A percentile compares a stretch with the other conserved stretches of the same genome.
phyloP scores from a whole-genome alignment of 306 rosid species.

The Acacia crassicarpa region DNA sequence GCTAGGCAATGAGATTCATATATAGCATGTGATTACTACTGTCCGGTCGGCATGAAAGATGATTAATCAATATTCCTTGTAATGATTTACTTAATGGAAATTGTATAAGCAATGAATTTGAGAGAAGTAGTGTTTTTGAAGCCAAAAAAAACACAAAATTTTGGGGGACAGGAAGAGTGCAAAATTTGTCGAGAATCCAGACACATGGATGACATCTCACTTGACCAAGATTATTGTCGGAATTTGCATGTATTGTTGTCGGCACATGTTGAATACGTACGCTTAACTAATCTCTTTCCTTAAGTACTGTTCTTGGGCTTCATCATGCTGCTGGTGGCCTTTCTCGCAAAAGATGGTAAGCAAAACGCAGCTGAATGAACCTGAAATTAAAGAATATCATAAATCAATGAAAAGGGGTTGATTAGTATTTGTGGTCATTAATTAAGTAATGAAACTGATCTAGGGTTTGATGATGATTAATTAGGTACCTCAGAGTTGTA shows the following conservation, averaged over 20 bases:
- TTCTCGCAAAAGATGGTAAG: slow-evolving; percentile 72
- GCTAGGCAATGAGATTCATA: background rate
- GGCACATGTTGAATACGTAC: background rate
- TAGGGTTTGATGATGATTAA: background rate
- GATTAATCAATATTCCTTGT: background rate
- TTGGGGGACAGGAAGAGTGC: slow-evolving; percentile 22
- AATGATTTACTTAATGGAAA: too few relatives aligned
- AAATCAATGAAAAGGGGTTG: background rate
- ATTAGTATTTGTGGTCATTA: background rate
- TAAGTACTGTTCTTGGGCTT: slow-evolving; percentile 24
- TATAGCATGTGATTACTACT: background rate
- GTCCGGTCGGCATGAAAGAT: background rate
- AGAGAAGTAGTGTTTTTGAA: background rate
- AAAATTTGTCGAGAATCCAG: background rate
- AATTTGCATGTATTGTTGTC: slow-evolving; percentile 6
- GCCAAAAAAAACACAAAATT: slow-evolving; percentile 12
- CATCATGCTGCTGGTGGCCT: slow-evolving; percentile 1
- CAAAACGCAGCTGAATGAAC: slow-evolving; percentile 39
- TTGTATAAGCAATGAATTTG: background rate
- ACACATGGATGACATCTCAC: slow-evolving; percentile 27
- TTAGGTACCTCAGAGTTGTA: slow-evolving; percentile 58
- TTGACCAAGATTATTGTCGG: slow-evolving; percentile 31
- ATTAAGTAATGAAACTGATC: background rate
- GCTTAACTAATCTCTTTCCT: background rate
- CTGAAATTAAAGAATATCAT: background rate